Evolutionary conservation across 2,329 filamentous ascomycete genomes (phyloP), one percentile per base, ranked within the genome.

Genomic region (Xylaria hypoxylon): DNA sequence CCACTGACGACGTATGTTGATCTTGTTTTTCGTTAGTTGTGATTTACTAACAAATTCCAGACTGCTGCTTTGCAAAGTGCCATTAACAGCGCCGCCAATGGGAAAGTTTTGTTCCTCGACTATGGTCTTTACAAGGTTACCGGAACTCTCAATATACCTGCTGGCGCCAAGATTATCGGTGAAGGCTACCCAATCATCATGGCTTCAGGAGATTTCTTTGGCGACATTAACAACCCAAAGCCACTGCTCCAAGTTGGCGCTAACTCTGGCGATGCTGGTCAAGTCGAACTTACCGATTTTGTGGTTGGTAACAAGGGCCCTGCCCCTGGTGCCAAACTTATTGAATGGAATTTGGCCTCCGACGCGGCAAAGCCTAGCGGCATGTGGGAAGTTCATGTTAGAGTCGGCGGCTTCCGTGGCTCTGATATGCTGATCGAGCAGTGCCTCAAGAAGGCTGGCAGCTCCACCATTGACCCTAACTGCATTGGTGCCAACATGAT

Each of bases 351-450:
- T 75, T 81, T 94, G 17, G 84, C 83, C 56, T 83, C 83, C 17
- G 47, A 62, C 42, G 72, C 78, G 3, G 74, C 73, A 13, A 75
- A 73, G 40, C 83, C 84, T 2, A 81, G 81, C 3, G 88, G 86
- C 15, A 84, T 90, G 77, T 94, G 91, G 92, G 92, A 94, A 71
- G 87, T 90, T 13, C 92, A 94, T 79, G 86, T 90, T 74, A 88
- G 92, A 72, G 85, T 95, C 55, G 92, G 91, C 70, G 92, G 92
- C 15, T 89, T 88, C 68, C 85, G 86, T 3, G 91, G 91, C 44
- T 92, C 90, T 4, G 79, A 89, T 44, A 84, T 94, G 33, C 89
- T 92, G 76, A 84, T 87, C 31, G 84, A 88, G 65, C 86, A 87
- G 61, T 96, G 92, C 77, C 79, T 84, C 65, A 92, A 90, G 77